Evolutionary conservation across 2,329 filamentous ascomycete species (phyloP).

Genomic region (Camillea tinctor): DNA sequence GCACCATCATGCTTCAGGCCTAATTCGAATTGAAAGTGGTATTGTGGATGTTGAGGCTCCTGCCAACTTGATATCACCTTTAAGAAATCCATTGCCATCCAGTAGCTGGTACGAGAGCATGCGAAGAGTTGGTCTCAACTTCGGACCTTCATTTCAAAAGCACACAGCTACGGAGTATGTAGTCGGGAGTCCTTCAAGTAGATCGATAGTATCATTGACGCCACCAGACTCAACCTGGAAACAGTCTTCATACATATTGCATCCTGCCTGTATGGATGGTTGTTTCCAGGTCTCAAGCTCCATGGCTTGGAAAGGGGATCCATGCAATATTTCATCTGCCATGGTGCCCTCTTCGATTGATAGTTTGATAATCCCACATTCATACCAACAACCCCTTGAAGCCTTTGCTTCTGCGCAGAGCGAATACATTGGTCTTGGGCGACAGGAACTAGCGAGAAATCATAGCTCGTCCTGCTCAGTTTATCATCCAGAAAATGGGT

Average conservation of each 20-base stretch:
- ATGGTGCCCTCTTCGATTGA: slow-evolving; percentile 12
- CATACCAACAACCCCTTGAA: slow-evolving; percentile 5
- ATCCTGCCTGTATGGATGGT: slow-evolving; percentile 26
- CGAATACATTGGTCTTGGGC: slow-evolving; percentile 12
- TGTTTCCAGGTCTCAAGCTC: slow-evolving; percentile 19
- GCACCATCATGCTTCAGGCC: too few species aligned
- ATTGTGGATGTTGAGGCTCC: slow-evolving; percentile 18
- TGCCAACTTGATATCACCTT: neutral
- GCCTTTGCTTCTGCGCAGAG: neutral
- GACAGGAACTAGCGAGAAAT: slow-evolving; percentile 9
- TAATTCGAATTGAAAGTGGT: too few species aligned
- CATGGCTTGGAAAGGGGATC: slow-evolving; percentile 9
- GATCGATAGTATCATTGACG: slow-evolving; percentile 12
- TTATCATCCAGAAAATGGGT: slow-evolving; percentile 19
- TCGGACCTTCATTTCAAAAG: slow-evolving; percentile 26
- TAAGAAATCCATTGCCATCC: neutral
- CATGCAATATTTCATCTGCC: slow-evolving; percentile 7
- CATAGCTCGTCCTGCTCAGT: slow-evolving; percentile 7
- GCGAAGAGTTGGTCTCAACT: slow-evolving; percentile 29
- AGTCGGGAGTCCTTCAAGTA: slow-evolving; percentile 13
- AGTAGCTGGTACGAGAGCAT: slow-evolving; percentile 31
- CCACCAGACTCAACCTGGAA: slow-evolving; percentile 16
- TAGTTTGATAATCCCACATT: slow-evolving; percentile 9
- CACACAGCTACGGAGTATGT: slow-evolving; percentile 8
- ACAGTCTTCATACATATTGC: slow-evolving; percentile 25